Evolutionary conservation across 495 filamentous ascomycete genomes (phyloP).

Genomic region (Aspergillus funiculosus): DNA sequence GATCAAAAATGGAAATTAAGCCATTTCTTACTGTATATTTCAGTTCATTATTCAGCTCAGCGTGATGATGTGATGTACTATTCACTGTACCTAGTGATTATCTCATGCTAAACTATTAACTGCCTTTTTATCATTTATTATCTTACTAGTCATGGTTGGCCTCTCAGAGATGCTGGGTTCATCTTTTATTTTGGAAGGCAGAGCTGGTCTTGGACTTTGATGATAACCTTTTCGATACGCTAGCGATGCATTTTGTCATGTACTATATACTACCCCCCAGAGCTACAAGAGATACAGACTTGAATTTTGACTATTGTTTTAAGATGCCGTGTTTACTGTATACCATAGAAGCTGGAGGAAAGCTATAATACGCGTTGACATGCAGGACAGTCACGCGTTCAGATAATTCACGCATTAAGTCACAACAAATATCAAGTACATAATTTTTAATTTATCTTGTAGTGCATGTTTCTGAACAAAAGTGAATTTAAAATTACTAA

Average conservation of each 20-base stretch:
- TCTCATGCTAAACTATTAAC: too few relatives aligned
- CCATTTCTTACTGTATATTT: not conserved
- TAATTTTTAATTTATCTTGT: too few relatives aligned
- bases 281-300: too few relatives aligned
- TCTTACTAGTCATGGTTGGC: not conserved
- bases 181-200: conserved; percentile 3
- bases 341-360: too few relatives aligned
- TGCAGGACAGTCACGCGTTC: too few relatives aligned
- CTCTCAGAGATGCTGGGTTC: conserved; percentile 1
- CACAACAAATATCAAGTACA: too few relatives aligned
- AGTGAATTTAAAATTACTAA: too few relatives aligned
- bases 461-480: too few relatives aligned
- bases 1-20: conserved; percentile 20
- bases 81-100: too few relatives aligned
- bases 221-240: conserved; percentile 2
- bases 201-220: not conserved
- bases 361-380: too few relatives aligned
- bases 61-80: conserved; percentile 6
- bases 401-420: too few relatives aligned
- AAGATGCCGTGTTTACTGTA: too few relatives aligned
- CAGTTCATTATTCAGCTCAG: conserved; percentile 3
- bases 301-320: not conserved
- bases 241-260: not conserved
- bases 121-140: conserved; percentile 5
- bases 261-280: conserved; percentile 4